Base-by-base conservation (phyloP, 805 yeast species). In the Vanderwaltozyma tropicalis region DNA sequence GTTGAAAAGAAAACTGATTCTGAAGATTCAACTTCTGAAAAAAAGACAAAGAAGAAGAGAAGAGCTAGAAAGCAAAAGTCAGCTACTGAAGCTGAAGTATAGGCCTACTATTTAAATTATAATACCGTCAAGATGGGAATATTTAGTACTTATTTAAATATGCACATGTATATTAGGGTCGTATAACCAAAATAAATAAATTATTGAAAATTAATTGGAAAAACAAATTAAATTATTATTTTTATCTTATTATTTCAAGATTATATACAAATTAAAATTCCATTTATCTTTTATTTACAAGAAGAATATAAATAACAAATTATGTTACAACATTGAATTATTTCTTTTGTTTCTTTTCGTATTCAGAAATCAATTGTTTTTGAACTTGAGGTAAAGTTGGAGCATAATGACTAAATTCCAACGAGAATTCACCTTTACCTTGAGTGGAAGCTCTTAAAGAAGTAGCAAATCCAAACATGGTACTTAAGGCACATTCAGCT, bases 371-470 rank as follows among this genome's bases (percentile, higher is more conserved):
- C 65, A 92, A 72, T 66, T 89, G 83, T 57, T 71, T 82, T 67
- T 92, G 98, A 48, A 89, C 70, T 48, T 86, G 95, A 27, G 89
- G 85, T 34, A 94, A 74, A 37, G 94, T 82, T 48, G 94, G 95
- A 35, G 89, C 76, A 61, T 89, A 92, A 55, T 86, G 83, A 58
- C 83, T 80, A 68, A 92, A 92, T 62, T 92, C 99, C 62, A 92
- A 72, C 2, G 95, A 76, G 63, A 92, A 92, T 66, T 94, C 97
- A 55, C 99, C 98, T 62, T 92, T 92, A 66, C 99, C 99, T 66
- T 92, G 98, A 13, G 98, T 89, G 42, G 84, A 78, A 16, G 98
- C 97, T 71, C 99, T 81, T 57, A 92, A 71, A 19, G 85, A 76
- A 8, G 97, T 84, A 7, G 97, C 95, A 58, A 92, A 85, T 28